A percentile compares a stretch with the other conserved stretches of the same genome.
Evolutionary conservation across 768 basidiomycete genomes (phyloP).

Genomic region (Kwoniella botswanensis): DNA sequence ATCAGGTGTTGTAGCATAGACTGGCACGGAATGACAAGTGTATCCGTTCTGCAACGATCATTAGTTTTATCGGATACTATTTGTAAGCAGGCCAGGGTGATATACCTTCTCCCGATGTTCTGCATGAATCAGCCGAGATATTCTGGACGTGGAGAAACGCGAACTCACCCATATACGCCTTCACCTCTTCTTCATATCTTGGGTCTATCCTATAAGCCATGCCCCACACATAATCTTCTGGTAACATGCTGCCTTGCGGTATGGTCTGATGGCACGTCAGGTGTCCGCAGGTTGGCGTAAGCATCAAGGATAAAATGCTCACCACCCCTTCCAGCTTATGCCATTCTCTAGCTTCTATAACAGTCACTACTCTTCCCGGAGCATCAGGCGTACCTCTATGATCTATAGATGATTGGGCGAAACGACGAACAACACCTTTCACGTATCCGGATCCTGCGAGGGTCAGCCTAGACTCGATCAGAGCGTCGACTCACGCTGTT

Average conservation of each 20-base stretch:
- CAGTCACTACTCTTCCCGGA: constrained; percentile 87
- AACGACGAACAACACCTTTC: constrained; percentile 87
- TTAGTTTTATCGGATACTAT: constrained; percentile 8
- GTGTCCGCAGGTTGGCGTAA: not conserved
- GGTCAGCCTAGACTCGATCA: constrained; percentile 42
- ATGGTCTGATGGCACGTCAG: not conserved
- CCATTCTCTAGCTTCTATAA: constrained; percentile 89
- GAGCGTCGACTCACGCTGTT: constrained; percentile 63
- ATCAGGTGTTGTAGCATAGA: constrained; percentile 66
- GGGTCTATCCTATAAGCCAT: constrained; percentile 88
- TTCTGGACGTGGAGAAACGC: not conserved
- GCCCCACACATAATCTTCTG: constrained; percentile 80
- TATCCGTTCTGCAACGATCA: constrained; percentile 74
- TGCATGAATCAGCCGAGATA: not conserved
- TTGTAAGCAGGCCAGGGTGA: not conserved
- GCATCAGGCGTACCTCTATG: constrained; percentile 88
- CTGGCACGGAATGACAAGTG: constrained; percentile 76
- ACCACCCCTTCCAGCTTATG: constrained; percentile 57
- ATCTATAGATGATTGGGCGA: constrained; percentile 89
- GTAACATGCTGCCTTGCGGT: constrained; percentile 11
- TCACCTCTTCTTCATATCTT: constrained; percentile 72
- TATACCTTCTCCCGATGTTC: constrained; percentile 21
- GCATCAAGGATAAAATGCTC: constrained; percentile 61
- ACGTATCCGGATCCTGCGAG: constrained; percentile 73
- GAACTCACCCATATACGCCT: constrained; percentile 76